phyloP scores from a whole-genome alignment of 441 rosid genomes.

The Jatropha multifida region DNA sequence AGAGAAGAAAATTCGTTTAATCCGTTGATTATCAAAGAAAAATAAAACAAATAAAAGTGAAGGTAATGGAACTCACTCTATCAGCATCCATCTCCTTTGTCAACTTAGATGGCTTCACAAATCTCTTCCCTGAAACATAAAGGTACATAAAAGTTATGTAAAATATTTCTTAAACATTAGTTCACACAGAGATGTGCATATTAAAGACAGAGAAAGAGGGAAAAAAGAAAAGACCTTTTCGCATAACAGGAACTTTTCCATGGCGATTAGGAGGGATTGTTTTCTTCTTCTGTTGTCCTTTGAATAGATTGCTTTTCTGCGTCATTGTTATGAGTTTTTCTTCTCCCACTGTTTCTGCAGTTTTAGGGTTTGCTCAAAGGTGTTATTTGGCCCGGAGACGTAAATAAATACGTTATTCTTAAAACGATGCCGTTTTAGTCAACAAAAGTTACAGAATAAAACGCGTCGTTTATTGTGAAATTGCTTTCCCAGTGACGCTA shows the following conservation, averaged over 20 bases:
- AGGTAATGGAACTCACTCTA: conserved; percentile 37
- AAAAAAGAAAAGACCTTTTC: conserved; percentile 47
- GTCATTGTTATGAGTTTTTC: conserved; percentile 57
- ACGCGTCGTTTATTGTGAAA: no score
- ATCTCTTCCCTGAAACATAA: conserved; percentile 57
- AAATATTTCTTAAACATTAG: background rate
- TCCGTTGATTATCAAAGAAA: background rate
- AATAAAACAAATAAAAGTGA: background rate
- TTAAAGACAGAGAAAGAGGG: background rate
- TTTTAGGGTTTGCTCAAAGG: conserved; percentile 1
- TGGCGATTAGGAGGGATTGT: conserved; percentile 71
- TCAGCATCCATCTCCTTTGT: conserved; percentile 67
- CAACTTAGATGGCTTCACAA: conserved; percentile 65
- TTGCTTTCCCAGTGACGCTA: no score
- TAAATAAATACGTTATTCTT: no score
- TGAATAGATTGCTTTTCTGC: conserved; percentile 75
- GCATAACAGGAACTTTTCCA: conserved; percentile 54
- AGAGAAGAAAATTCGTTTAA: background rate
- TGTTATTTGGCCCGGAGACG: no score
- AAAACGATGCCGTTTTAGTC: no score
- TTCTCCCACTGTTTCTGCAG: background rate
- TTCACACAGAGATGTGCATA: background rate
- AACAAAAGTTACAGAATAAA: no score
- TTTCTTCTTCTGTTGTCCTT: conserved; percentile 80
- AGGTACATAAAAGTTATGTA: background rate